phyloP scores from a whole-genome alignment of 495 filamentous ascomycete species.

The Penicillium pancosmium region DNA sequence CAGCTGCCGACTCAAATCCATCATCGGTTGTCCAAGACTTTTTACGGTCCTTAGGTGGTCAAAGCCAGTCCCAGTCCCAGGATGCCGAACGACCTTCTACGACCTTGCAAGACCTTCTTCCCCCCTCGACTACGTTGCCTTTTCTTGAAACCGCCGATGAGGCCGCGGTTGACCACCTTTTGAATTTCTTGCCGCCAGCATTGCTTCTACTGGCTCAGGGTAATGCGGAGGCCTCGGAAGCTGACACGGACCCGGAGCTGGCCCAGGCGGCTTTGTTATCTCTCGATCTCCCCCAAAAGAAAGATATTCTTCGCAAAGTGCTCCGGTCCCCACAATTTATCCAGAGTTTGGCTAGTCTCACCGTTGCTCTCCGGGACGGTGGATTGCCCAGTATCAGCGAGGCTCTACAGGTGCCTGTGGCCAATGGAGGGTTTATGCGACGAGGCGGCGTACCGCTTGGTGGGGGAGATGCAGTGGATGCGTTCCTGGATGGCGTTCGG shows the following conservation, averaged over 20 bases:
- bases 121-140: constrained; percentile 72
- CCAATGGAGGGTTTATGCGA: constrained; percentile 78
- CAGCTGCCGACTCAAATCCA: constrained; percentile 55
- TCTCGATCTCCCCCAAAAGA: constrained; percentile 79
- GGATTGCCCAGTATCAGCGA: constrained; percentile 87
- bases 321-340: constrained; percentile 89
- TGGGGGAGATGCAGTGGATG: constrained; percentile 85
- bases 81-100: constrained; percentile 69
- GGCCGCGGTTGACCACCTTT: constrained; percentile 69
- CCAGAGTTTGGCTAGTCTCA: constrained; percentile 82
- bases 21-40: constrained; percentile 78
- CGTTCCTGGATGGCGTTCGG: constrained; percentile 86
- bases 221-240: constrained; percentile 55
- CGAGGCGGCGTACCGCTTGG: constrained; percentile 77
- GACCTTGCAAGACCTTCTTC: constrained; percentile 83
- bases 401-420: constrained; percentile 75
- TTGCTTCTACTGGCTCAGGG: constrained; percentile 74
- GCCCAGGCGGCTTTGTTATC: constrained; percentile 71
- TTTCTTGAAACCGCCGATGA: constrained; percentile 68
- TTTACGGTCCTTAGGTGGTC: constrained; percentile 74
- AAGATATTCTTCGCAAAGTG: constrained; percentile 75
- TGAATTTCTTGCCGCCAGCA: constrained; percentile 74
- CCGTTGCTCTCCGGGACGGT: constrained; percentile 87
- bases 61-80: constrained; percentile 39
- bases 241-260: constrained; percentile 66